Evolutionary conservation across 2,329 filamentous ascomycete species (phyloP), one percentile per base, ranked within the genome.

Genomic region (Ceratocystis eucalypticola): DNA sequence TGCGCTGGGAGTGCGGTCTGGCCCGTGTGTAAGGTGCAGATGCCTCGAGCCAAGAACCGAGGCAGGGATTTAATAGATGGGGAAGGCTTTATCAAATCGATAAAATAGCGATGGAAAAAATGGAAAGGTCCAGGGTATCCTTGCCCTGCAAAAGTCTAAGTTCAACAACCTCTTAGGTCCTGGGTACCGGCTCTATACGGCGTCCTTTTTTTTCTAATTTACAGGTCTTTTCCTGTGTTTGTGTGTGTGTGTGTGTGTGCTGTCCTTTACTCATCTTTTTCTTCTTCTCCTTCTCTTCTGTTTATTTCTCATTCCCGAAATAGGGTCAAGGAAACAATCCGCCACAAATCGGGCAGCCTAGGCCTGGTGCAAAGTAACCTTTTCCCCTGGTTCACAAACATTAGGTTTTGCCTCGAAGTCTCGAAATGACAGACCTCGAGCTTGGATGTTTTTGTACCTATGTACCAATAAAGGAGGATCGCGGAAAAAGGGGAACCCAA

Each of bases 1-100:
- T 22, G 20, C 22, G 53, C 53, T 57, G 53, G 53, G 53, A 57
- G 53, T 57, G 53, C 53, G 53, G 53, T 57, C 53, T 57, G 53
- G 53, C 53, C 53, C 53, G 53, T 57, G 53, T 57, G 53, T 17
- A 28, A 17, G 53, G 53, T 57, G 53, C 25, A 30, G 22, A 30
- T 57, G 53, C 22, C 25, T 28, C 22, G 22, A 30, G 22, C 22
- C 15, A 57, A 57, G 53, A 57, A 57, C 53, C 53, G 53, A 57
- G 53, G 25, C 53, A 57, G 25, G 53, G 53, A 57, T 57, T 28
- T 30, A 57, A 57, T 57, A 57, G 25, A 57, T 17, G 53, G 53
- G 53, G 53, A 30, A 22, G 17, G 15, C 22, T 30, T 28, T 15
- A 28, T 30, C 22, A 33, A 30, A 28, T 28, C 53, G 53, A 57